Conservation (phyloP, 2,329 filamentous ascomycete species). For the Trichoderma arundinaceum region DNA sequence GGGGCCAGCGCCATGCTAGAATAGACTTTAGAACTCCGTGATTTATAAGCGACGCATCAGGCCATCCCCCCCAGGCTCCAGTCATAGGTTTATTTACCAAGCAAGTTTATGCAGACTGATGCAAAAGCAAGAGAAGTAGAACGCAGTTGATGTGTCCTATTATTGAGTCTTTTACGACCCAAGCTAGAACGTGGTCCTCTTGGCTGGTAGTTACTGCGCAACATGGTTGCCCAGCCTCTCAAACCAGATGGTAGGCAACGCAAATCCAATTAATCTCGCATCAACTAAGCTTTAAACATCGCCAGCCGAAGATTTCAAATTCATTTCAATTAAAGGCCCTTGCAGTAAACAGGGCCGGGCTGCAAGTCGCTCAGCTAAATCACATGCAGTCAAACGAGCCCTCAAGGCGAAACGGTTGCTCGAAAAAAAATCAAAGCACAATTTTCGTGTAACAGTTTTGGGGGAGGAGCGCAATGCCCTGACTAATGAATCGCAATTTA, state of each 20-base stretch:
- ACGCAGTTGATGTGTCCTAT: not conserved
- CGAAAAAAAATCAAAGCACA: not conserved
- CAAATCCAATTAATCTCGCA: not conserved
- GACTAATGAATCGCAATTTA: not conserved
- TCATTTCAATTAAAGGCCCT: not conserved
- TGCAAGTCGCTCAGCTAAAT: slow-evolving; percentile 1
- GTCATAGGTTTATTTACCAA: not conserved
- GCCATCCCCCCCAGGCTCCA: not conserved
- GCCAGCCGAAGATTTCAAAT: not conserved
- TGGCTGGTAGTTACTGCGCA: not conserved
- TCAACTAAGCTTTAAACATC: not conserved
- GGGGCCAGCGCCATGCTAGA: not conserved
- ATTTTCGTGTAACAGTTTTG: slow-evolving; percentile 1
- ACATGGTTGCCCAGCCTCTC: slow-evolving; percentile 1
- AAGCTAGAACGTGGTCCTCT: not conserved
- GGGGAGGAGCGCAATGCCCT: not conserved
- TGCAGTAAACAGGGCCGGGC: not conserved
- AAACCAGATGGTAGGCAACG: slow-evolving; percentile 1
- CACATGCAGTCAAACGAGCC: not conserved
- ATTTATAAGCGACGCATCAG: slow-evolving; percentile 6
- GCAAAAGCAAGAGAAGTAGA: not conserved
- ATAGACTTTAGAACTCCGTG: not conserved
- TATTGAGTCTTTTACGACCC: not conserved
- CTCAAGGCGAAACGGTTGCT: slow-evolving; percentile 14
- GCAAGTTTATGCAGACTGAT: not conserved